Conservation (phyloP, 352 stramenopile species). For the Pythium insidiosum region DNA sequence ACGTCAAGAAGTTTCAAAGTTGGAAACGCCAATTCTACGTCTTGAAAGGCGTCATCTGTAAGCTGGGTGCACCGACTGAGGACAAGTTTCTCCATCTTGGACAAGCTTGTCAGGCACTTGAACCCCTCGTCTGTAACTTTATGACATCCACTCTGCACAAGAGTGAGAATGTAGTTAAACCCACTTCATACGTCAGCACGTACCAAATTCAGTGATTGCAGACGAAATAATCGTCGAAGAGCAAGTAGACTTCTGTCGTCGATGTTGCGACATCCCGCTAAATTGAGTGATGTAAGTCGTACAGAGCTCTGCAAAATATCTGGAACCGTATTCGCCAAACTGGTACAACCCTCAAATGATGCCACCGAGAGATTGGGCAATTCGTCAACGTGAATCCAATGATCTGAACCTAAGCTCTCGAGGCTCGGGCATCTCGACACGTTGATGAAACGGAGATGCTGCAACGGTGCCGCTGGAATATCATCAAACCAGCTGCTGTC, state of each 20-base stretch:
- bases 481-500: slow-evolving; percentile 63
- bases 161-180: background rate
- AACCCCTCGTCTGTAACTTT: slow-evolving; percentile 50
- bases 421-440: slow-evolving; percentile 47
- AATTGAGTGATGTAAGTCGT: slow-evolving; percentile 41
- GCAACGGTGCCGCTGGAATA: slow-evolving; percentile 25
- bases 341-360: slow-evolving; percentile 39
- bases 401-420: slow-evolving; percentile 33
- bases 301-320: slow-evolving; percentile 50
- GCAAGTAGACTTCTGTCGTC: slow-evolving; percentile 44
- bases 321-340: slow-evolving; percentile 31
- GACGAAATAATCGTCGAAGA: slow-evolving; percentile 22
- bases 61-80: slow-evolving; percentile 48
- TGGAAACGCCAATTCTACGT: slow-evolving; percentile 27
- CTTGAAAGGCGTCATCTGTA: slow-evolving; percentile 36
- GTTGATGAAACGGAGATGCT: slow-evolving; percentile 51
- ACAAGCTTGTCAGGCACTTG: slow-evolving; percentile 29
- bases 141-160: slow-evolving; percentile 33
- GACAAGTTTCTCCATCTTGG: slow-evolving; percentile 39
- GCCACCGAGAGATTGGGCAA: slow-evolving; percentile 45
- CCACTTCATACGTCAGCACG: background rate
- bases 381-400: slow-evolving; percentile 22
- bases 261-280: slow-evolving; percentile 51
- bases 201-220: slow-evolving; percentile 56
- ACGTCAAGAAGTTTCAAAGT: slow-evolving; percentile 41